Base-by-base conservation (phyloP, 805 yeast species). In the Nakazawaea sp. region DNA sequence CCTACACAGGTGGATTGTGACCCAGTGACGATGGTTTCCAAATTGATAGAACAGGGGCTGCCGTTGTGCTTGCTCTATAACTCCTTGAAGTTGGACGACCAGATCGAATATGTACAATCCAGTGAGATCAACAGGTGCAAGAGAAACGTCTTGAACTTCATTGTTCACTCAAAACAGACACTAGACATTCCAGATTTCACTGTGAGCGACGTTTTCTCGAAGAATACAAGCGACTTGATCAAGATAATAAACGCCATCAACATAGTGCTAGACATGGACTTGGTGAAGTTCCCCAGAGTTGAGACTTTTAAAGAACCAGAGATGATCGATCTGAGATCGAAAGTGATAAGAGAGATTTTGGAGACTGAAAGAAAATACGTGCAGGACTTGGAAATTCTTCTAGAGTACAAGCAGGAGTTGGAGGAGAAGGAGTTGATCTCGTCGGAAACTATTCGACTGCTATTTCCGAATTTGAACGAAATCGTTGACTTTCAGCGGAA, bases 291-390 rank as follows among this genome's bases (percentile, higher is more conserved):
- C 18, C 71, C 77, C 6, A 58, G 58, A 15, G 49, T 50, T 26
- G 31, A 23, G 10, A 27, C 17, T 7, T 46, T 48, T 20, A 56
- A 50, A 35, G 55, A 53, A 33, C 36, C 55, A 5, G 15, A 8
- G 18, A 59, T 61, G 12, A 58, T 68, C 9, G 86, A 78, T 50
- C 69, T 79, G 41, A 68, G 85, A 41, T 76, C 85, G 13, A 86
- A 82, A 50, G 89, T 90, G 31, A 78, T 89, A 37, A 74, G 72
- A 46, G 99, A 92, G 61, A 62, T 92, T 25, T 72, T 92, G 27
- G 85, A 80, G 48, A 86, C 96, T 4, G 99, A 92, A 61, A 70
- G 97, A 47, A 88, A 85, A 58, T 92, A 82, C 55, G 96, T 92
- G 19, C 85, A 81, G 56, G 97, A 92, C 55, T 64, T 92, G 44